Base-by-base conservation (phyloP, 768 basidiomycete species). In the Mycena filopes region DNA sequence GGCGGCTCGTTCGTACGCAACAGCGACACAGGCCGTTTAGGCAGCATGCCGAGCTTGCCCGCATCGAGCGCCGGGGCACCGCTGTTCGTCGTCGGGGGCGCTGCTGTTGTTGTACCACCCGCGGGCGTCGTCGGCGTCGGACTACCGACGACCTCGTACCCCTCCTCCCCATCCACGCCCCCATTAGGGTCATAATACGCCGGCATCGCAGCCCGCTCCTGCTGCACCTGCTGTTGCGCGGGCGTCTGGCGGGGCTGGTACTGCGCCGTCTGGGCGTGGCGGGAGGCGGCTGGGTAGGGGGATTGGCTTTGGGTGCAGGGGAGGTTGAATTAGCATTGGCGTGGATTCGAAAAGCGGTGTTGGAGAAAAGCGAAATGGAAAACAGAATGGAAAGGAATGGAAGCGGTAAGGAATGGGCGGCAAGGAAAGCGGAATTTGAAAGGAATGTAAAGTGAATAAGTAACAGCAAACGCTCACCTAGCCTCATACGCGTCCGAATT, bases 11-110 rank as follows among this genome's bases (percentile, higher is more conserved):
- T 73, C 12, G 78, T 73, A 47, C 77, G 81, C 21, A 82, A 72
- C 36, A 90, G 80, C 10, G 90, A 88, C 16, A 93, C 91, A 8
- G 91, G 90, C 0, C 88, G 85, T 76, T 91, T 92, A 6, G 91
- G 91, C 21, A 93, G 79, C 26, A 93, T 75, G 25, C 91, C 91
- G 0, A 91, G 79, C 77, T 90, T 91, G 54, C 86, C 77, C 54
- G 73, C 75, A 59, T 80, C 79, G 38, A 81, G 77, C 28, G 69
- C 71, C n/a, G 70, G 58, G 28, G 50, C 42, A 4, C 73, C 73
- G 23, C 65, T 28, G 0, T 69, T 66, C 13, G 76, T 74, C 2
- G 63, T 55, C 18, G 75, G 71, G 12, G 74, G 71, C 2, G 12
- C 7, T 15, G 60, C 8, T 18, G 40, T 42, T 16, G 18, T 10